phyloP scores from a whole-genome alignment of 495 filamentous ascomycete species.

The Hypoxylon crocopeplum region DNA sequence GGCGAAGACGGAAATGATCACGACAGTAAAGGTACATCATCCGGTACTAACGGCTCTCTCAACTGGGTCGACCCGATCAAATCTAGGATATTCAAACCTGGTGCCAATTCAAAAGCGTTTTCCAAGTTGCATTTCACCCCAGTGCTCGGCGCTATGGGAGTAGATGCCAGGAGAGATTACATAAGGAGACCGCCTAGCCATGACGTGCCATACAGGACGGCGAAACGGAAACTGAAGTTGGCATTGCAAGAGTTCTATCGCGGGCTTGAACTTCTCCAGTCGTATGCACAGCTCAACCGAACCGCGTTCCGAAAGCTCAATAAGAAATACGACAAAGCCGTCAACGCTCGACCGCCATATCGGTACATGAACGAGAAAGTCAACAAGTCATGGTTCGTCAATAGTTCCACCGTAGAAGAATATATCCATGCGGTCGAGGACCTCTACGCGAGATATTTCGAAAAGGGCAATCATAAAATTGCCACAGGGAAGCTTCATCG shows the following conservation, averaged over 20 bases:
- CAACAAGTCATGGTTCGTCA: slow-evolving; percentile 87
- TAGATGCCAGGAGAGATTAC: slow-evolving; percentile 65
- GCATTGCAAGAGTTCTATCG: slow-evolving; percentile 93
- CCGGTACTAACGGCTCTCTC: slow-evolving; percentile 25
- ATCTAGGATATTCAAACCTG: slow-evolving; percentile 50
- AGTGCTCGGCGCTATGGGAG: slow-evolving; percentile 39
- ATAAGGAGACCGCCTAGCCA: slow-evolving; percentile 61
- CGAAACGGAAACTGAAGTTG: slow-evolving; percentile 88
- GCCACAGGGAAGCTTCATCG: slow-evolving; percentile 84
- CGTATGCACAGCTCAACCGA: slow-evolving; percentile 85
- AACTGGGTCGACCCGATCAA: slow-evolving; percentile 53
- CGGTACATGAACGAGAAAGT: slow-evolving; percentile 93
- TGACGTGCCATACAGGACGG: slow-evolving; percentile 78
- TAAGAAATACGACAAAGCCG: slow-evolving; percentile 96
- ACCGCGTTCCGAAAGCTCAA: slow-evolving; percentile 97
- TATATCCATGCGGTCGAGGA: slow-evolving; percentile 83
- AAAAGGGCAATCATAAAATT: slow-evolving; percentile 87
- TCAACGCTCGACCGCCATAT: slow-evolving; percentile 75
- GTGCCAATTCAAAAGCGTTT: slow-evolving; percentile 55
- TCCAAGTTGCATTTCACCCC: slow-evolving; percentile 51
- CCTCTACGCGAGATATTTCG: slow-evolving; percentile 91
- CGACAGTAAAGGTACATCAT: slow-evolving; percentile 30
- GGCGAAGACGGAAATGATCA: slow-evolving; percentile 34
- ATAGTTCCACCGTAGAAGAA: slow-evolving; percentile 78
- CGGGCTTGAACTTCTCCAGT: slow-evolving; percentile 87